Evolutionary conservation across 805 yeast species (phyloP).

Genomic region (Starmerella kuoi): DNA sequence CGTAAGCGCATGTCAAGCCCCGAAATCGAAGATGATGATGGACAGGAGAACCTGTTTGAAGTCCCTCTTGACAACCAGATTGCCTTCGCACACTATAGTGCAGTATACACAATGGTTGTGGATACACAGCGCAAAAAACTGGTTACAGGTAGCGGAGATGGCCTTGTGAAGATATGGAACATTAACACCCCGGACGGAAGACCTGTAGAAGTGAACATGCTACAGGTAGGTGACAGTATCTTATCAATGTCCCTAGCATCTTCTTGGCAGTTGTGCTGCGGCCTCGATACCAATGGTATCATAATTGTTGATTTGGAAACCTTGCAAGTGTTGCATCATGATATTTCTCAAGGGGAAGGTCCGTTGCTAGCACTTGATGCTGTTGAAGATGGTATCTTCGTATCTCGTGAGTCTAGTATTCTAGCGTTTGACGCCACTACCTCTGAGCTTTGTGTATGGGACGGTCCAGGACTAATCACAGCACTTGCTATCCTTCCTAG

Average conservation of each 20-base stretch:
- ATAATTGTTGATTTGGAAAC: slow-evolving; percentile 82
- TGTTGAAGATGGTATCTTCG: slow-evolving; percentile 46
- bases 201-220: slow-evolving; percentile 23
- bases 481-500: slow-evolving; percentile 15
- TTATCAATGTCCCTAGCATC: slow-evolving; percentile 48
- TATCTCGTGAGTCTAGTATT: slow-evolving; percentile 44
- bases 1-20: slow-evolving; percentile 7
- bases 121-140: slow-evolving; percentile 28
- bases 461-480: slow-evolving; percentile 19
- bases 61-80: slow-evolving; percentile 54
- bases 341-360: slow-evolving; percentile 13
- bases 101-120: slow-evolving; percentile 53
- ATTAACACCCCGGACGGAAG: slow-evolving; percentile 23
- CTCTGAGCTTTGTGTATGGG: slow-evolving; percentile 30
- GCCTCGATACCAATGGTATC: slow-evolving; percentile 61
- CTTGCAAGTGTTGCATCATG: slow-evolving; percentile 42
- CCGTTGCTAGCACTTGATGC: slow-evolving; percentile 50
- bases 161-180: slow-evolving; percentile 71
- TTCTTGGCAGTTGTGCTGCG: slow-evolving; percentile 69
- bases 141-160: slow-evolving; percentile 84
- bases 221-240: slow-evolving; percentile 53
- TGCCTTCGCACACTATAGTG: slow-evolving; percentile 84
- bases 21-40: not conserved
- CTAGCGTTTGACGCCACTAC: slow-evolving; percentile 42
- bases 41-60: slow-evolving; percentile 29